Evolutionary conservation across 2,329 filamentous ascomycete genomes (phyloP), one percentile per base, ranked within the genome.

Genomic region (Ophiocordyceps robertsii): DNA sequence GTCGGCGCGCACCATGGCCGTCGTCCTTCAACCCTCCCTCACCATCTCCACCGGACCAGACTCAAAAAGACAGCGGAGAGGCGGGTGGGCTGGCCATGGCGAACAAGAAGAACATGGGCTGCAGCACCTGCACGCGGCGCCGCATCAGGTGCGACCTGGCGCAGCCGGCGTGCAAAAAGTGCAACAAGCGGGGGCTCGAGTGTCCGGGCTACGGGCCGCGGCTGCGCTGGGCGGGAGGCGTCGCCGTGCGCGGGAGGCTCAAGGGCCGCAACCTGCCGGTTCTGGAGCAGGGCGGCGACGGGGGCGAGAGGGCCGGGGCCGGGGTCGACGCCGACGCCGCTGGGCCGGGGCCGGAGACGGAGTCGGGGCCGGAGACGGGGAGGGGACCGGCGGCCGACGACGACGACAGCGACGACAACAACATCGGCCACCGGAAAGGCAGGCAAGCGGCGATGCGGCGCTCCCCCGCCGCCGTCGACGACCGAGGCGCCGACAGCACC

Each of bases 71-170:
- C 24, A 27, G 24, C 24, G 24, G 24, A 27, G 24, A 27, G 24
- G 24, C 24, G 24, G 24, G 24, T 27, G 24, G 24, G 24, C n/a
- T 11, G 31, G 31, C 31, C 12, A 13, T 33, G 31, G n/a, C 13
- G 4, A 13, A 33, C 31, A 33, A 33, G 31, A 33, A 33, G 11
- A 33, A 33, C 4, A 4, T 8, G 31, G 53, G 53, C 31, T 57
- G 56, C 35, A 48, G 49, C 33, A 52, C 49, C 13, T 58, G 56
- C 45, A 50, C 49, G 37, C 49, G 49, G 42, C 53, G 56, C 29
- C 56, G 56, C 36, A 58, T 58, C 40, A 47, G 47, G 14, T 58
- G 56, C 44, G 56, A 57, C 41, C 48, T 53, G 6, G 40, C 39
- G 17, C 46, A 39, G 12, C 56, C 56, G 17, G 44, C 39, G 29